Base-by-base conservation (phyloP, 371 early-diverging fungal species). In the Homolaphlyctis polyrhiza region DNA sequence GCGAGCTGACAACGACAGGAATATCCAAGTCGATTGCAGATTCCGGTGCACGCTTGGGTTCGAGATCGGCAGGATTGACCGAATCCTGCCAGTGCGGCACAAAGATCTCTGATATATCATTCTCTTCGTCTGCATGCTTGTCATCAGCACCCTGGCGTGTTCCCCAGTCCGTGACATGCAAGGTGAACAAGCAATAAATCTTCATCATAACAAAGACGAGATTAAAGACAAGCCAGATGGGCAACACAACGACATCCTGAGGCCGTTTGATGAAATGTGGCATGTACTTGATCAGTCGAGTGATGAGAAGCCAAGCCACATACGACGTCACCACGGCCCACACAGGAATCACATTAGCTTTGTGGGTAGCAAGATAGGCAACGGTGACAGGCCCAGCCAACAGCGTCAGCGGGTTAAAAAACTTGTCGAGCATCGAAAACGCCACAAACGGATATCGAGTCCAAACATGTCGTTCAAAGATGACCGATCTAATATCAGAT, bases 371-470 rank as follows among this genome's bases (percentile, higher is more conserved):
- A 34, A 75, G 61, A 39, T 69, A 75, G 30, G 72, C 63, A n/a
- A 88, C 86, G 8, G 86, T 77, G 28, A 82, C 71, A 0, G 88
- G 88, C 0, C 88, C 88, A 8, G 86, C 79, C n/a, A 89, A 79
- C 18, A 89, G 71, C 0, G 88, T 88, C 47, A 89, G 68, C 0
- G 89, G 88, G 59, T 89, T 89, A 65, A 89, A 83, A 61, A 87
- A 77, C 66, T 89, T 89, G 76, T 89, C 89, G 6, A 88, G 58
- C 89, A 89, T 89, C 25, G 87, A 86, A 63, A 86, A 89, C 33
- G 89, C 86, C 0, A 87, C 87, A 67, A 80, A 89, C 1, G 89
- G 89, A 65, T 89, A 85, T 33, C 84, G 78, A 18, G 57, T 66
- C 89, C 89, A 89, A 43, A 89, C 76, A 45, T 65, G 66, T 1